Conservation (phyloP, 2,329 filamentous ascomycete species). For the Capronia coronata region DNA sequence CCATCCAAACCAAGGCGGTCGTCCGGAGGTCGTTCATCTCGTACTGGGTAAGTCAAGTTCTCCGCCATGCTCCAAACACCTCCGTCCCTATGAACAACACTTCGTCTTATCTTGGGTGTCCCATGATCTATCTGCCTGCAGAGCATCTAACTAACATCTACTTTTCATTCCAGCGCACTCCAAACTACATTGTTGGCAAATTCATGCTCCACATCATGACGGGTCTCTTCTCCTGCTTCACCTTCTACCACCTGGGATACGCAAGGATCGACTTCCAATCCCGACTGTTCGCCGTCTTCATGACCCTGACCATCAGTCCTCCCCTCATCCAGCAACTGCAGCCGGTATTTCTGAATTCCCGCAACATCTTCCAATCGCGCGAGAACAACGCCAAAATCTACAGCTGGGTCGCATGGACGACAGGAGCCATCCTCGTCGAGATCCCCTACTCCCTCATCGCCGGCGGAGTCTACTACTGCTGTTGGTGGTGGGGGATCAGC, state of each 20-base stretch:
- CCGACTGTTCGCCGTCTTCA: slow-evolving; percentile 68
- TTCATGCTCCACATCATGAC: slow-evolving; percentile 57
- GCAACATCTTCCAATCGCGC: slow-evolving; percentile 62
- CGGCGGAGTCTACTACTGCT: slow-evolving; percentile 58
- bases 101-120: too few species aligned
- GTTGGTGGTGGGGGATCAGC: slow-evolving; percentile 58
- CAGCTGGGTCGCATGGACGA: slow-evolving; percentile 65
- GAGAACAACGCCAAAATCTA: slow-evolving; percentile 77
- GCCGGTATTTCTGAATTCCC: slow-evolving; percentile 60
- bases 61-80: slow-evolving; percentile 49
- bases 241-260: slow-evolving; percentile 58
- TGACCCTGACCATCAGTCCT: slow-evolving; percentile 67
- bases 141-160: too few species aligned
- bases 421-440: slow-evolving; percentile 60
- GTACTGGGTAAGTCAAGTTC: slow-evolving; percentile 46
- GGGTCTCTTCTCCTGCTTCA: slow-evolving; percentile 64
- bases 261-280: slow-evolving; percentile 60
- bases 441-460: slow-evolving; percentile 63
- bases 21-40: slow-evolving; percentile 54
- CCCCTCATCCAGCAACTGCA: slow-evolving; percentile 72
- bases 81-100: too few species aligned
- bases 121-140: too few species aligned
- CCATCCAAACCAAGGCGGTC: slow-evolving; percentile 49
- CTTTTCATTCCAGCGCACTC: slow-evolving; percentile 40
- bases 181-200: slow-evolving; percentile 56